phyloP scores from a whole-genome alignment of 1,284 basidiomycete genomes.

The Coniferiporia sulphurascens region DNA sequence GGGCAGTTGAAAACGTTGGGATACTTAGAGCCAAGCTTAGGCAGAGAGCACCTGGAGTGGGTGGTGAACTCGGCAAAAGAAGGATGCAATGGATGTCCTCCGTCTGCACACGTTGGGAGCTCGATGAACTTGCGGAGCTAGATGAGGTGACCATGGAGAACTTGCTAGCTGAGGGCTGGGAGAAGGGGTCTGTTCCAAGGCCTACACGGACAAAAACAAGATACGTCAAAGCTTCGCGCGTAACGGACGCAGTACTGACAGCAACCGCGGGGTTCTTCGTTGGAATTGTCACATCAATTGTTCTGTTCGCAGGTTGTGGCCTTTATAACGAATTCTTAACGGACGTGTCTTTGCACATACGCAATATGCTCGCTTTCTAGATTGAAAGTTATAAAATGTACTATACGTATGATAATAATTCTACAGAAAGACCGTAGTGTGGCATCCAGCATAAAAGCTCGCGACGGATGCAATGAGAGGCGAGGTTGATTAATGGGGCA shows the following conservation, averaged over 20 bases:
- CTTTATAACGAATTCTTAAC: neutral
- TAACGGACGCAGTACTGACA: neutral
- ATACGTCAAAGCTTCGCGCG: neutral
- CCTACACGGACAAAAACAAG: neutral
- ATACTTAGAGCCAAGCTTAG: conserved; percentile 63
- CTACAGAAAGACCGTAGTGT: no score
- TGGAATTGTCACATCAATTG: conserved; percentile 1
- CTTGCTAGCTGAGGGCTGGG: conserved; percentile 68
- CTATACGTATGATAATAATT: no score
- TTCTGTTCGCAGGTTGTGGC: neutral
- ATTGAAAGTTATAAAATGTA: no score
- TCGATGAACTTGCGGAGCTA: conserved; percentile 70
- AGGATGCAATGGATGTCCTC: conserved; percentile 96
- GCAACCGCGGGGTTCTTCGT: conserved; percentile 8
- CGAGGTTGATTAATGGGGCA: no score
- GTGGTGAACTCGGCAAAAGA: conserved; percentile 63
- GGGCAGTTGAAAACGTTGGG: conserved; percentile 81
- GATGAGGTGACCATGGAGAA: conserved; percentile 56
- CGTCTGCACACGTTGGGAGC: conserved; percentile 81
- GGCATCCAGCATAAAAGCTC: no score
- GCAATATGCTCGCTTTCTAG: neutral
- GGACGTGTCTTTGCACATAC: neutral
- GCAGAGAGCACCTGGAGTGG: conserved; percentile 70
- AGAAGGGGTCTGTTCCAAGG: conserved; percentile 40
- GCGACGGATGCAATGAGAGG: no score